Percentiles rank a stretch among this genome's conserved stretches.
Conservation (phyloP, 176 grass and related monocot species). For the Areca catechu region DNA sequence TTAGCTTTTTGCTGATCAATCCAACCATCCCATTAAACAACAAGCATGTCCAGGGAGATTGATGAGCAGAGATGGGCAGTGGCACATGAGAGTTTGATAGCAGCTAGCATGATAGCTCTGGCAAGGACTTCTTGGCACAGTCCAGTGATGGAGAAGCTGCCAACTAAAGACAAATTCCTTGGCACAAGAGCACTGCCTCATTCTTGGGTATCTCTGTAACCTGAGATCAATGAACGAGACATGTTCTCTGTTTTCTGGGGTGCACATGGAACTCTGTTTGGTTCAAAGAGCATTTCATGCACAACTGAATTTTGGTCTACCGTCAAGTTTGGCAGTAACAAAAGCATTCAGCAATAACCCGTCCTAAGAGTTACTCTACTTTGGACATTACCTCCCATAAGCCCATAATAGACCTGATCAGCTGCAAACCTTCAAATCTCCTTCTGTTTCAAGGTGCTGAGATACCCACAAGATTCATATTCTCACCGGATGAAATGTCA, state of each 20-base stretch:
- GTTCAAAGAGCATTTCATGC: constrained; percentile 38
- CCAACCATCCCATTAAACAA: too few species aligned
- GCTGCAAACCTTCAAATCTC: constrained; percentile 16
- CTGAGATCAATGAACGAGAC: constrained; percentile 34
- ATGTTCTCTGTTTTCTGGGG: constrained; percentile 22
- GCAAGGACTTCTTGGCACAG: too few species aligned
- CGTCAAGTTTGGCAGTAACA: constrained; percentile 35
- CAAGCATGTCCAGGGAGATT: too few species aligned
- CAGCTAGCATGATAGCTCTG: too few species aligned
- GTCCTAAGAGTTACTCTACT: constrained; percentile 6
- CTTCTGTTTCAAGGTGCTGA: constrained; percentile 6
- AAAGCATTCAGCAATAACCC: constrained; percentile 20
- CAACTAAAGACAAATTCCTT: constrained; percentile 81
- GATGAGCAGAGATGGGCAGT: too few species aligned
- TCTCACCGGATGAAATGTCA: constrained; percentile 23
- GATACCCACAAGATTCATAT: constrained; percentile 11
- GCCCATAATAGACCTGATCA: constrained; percentile 32
- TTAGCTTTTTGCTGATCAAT: too few species aligned
- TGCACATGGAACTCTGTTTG: constrained; percentile 24
- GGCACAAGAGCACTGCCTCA: constrained; percentile 74
- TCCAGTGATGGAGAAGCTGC: too few species aligned
- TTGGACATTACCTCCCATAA: constrained; percentile 35
- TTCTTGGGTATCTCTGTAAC: constrained; percentile 48
- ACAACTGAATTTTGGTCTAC: constrained; percentile 31
- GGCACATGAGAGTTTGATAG: too few species aligned